Conservation (phyloP, 495 filamentous ascomycete species). For the Pyrenopolyporus hunteri region DNA sequence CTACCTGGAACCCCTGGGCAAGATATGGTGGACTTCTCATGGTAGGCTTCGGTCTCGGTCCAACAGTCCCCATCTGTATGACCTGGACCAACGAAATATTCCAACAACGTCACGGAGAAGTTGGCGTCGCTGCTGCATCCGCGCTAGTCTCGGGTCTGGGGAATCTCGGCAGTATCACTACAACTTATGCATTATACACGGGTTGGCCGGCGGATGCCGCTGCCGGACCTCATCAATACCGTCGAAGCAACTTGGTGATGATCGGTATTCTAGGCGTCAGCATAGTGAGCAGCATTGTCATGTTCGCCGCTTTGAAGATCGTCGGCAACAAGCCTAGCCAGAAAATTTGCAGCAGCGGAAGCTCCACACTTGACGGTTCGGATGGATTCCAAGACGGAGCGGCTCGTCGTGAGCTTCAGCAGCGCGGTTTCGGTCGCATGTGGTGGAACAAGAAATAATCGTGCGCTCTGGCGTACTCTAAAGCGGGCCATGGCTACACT, state of each 20-base stretch:
- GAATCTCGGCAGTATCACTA: constrained; percentile 83
- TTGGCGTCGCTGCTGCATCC: constrained; percentile 87
- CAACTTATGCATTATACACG: constrained; percentile 86
- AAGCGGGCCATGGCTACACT: constrained; percentile 14
- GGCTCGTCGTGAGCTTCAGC: constrained; percentile 68
- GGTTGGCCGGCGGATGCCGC: constrained; percentile 79
- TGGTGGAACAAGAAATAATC: constrained; percentile 46
- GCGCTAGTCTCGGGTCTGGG: constrained; percentile 86
- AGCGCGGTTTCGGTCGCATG: constrained; percentile 70
- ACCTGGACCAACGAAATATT: constrained; percentile 92
- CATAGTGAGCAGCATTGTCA: constrained; percentile 70
- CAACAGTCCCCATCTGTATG: constrained; percentile 92
- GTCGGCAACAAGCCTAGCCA: constrained; percentile 62
- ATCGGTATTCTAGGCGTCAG: constrained; percentile 81
- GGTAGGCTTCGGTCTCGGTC: constrained; percentile 88
- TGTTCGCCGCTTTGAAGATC: constrained; percentile 69
- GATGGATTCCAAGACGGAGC: constrained; percentile 70
- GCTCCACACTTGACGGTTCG: constrained; percentile 51
- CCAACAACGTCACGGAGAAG: constrained; percentile 86
- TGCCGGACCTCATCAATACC: constrained; percentile 71
- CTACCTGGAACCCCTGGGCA: constrained; percentile 72
- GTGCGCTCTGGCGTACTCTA: background rate
- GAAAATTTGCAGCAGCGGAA: constrained; percentile 46
- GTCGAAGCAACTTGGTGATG: constrained; percentile 86
- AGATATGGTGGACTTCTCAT: constrained; percentile 88